Base-by-base conservation (phyloP, 164 flowering plant species). In the Nelumbo lutea region DNA sequence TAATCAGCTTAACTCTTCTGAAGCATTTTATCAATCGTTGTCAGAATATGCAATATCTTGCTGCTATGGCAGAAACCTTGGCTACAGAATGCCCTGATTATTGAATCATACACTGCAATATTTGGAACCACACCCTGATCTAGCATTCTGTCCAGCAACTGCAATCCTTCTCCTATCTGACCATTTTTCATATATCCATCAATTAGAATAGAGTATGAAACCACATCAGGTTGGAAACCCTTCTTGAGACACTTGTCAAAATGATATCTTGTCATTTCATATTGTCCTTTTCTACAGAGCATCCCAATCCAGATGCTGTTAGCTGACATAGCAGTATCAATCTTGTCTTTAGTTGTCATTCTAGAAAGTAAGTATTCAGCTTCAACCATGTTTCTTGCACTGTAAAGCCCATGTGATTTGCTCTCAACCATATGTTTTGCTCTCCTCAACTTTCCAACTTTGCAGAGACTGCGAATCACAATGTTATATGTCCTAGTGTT, bases 71-170 rank as follows among this genome's bases (percentile, higher is more conserved):
- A 67, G 38, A 42, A 45, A 15, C 60, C 47, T 9, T 43, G 38
- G 3, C 4, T 39, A 67, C 70, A 67, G 9, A 40, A 67, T 58
- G 70, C 70, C 48, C 70, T 67, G 53, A 68, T 9, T n/a, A 68
- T 5, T 14, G 64, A 68, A 47, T 59, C 64, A 39, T 57, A 14
- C 2, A 68, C 3, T 13, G 64, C 55, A 48, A 15, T 40, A 47
- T 68, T 46, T 2, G 70, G 56, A 27, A 47, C 58, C 56, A 68
- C 7, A 38, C 70, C 70, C 56, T 59, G 62, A 0, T 8, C 43
- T 11, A 68, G 57, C 70, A 68, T 46, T 47, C 60, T 68, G 39
- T 45, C 51, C 70, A 67, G 46, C 62, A 59, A 50, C 53, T 39
- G 39, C 42, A 68, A 43, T 42, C 9, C 46, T 47, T 68, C 45